Evolutionary conservation across 441 rosid species (phyloP).

Genomic region (Gossypium davidsonii): DNA sequence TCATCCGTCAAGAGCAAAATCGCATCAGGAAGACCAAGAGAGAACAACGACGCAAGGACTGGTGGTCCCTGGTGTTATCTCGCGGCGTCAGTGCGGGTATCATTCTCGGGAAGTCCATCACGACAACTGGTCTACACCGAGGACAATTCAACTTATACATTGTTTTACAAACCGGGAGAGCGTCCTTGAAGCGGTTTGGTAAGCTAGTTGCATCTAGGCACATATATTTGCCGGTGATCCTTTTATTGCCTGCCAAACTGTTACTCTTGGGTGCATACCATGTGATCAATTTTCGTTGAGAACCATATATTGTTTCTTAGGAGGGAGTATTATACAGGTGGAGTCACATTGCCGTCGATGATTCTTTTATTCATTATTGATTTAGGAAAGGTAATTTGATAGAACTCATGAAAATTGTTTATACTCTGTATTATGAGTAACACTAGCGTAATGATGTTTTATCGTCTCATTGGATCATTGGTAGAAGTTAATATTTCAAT

Average conservation of each 20-base stretch:
- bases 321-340: constrained; percentile 20
- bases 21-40: constrained; percentile 54
- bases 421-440: background rate
- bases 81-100: constrained; percentile 16
- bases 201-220: constrained; percentile 68
- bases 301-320: background rate
- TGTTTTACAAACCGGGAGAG: constrained; percentile 51
- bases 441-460: background rate
- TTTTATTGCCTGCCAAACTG: constrained; percentile 61
- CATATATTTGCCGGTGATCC: constrained; percentile 64
- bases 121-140: constrained; percentile 19
- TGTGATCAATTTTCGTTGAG: constrained; percentile 34
- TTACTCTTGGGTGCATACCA: constrained; percentile 53
- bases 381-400: background rate
- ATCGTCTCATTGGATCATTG: background rate
- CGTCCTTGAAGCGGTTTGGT: constrained; percentile 58
- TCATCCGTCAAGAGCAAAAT: constrained; percentile 65
- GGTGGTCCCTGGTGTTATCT: constrained; percentile 61
- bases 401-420: background rate
- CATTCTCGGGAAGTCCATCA: constrained; percentile 22
- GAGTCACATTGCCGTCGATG: constrained; percentile 12
- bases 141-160: constrained; percentile 51
- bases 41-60: constrained; percentile 50
- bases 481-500: background rate
- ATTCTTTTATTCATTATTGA: constrained; percentile 54